These are phyloP conservation scores for Oemleria cerasiformis DNA, from an alignment of 306 rosid genomes.

Conservation along the genomic window DNA sequence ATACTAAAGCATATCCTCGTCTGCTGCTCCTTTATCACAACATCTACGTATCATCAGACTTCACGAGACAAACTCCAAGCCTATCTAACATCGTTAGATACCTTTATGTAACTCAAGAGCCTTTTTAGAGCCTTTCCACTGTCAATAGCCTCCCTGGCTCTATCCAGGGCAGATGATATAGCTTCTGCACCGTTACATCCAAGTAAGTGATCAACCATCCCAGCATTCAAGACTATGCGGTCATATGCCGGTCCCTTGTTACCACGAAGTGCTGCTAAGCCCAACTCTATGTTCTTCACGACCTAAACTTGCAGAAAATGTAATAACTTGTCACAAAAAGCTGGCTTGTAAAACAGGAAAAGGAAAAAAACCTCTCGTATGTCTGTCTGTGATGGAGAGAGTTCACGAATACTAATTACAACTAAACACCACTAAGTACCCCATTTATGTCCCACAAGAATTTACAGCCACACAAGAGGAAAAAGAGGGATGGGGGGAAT, in stretches of 20 bases:
- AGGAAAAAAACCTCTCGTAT: background rate
- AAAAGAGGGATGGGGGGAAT: background rate
- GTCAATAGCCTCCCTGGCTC: constrained; percentile 94
- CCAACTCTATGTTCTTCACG: constrained; percentile 79
- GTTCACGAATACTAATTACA: no score
- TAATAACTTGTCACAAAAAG: constrained; percentile 20
- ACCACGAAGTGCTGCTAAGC: constrained; percentile 79
- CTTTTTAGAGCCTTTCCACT: constrained; percentile 84
- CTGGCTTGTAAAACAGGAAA: background rate
- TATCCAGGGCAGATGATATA: constrained; percentile 61
- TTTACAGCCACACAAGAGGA: no score
- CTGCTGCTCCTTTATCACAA: constrained; percentile 5
- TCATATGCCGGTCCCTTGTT: constrained; percentile 92
- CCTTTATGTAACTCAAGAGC: constrained; percentile 70
- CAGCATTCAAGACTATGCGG: constrained; percentile 86
- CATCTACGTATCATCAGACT: background rate
- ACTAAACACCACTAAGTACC: no score
- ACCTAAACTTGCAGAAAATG: constrained; percentile 44
- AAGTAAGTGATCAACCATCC: constrained; percentile 89
- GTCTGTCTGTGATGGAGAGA: background rate
- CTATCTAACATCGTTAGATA: constrained; percentile 50
- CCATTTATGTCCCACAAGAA: no score
- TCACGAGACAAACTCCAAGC: background rate
- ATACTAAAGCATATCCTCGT: background rate
- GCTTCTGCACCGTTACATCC: constrained; percentile 91